Evolutionary conservation across 768 basidiomycete genomes (phyloP).

Genomic region (Suillus subalutaceus): DNA sequence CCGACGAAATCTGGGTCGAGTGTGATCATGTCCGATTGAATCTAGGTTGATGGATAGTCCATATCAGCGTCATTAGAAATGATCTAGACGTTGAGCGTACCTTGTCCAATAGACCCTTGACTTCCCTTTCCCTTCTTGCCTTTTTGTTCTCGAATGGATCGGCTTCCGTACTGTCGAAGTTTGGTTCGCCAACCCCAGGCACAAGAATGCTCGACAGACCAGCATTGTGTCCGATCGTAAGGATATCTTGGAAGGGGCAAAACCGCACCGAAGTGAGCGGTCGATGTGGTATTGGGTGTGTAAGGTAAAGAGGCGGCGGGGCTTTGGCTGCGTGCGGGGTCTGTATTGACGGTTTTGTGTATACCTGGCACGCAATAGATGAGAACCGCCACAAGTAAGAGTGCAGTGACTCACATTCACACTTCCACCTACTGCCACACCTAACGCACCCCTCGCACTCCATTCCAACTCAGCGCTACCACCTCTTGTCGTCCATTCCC

Average conservation of each 20-base stretch:
- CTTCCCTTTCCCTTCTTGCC: conserved; percentile 85
- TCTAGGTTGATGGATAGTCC: conserved; percentile 42
- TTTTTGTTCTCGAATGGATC: conserved; percentile 92
- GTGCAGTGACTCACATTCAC: conserved; percentile 67
- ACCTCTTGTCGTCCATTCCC: conserved; percentile 76
- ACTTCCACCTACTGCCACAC: conserved; percentile 79
- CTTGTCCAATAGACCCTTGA: conserved; percentile 89
- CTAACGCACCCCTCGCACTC: conserved; percentile 84
- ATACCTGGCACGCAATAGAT: conserved; percentile 53
- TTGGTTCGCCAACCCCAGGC: conserved; percentile 91
- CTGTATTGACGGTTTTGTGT: conserved; percentile 68
- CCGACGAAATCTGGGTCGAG: conserved; percentile 80
- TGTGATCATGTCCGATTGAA: conserved; percentile 91
- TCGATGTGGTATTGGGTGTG: conserved; percentile 80
- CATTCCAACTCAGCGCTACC: conserved; percentile 74
- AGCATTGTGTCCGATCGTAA: conserved; percentile 74
- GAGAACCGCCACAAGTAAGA: background rate
- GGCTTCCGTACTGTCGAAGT: conserved; percentile 91
- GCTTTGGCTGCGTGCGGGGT: conserved; percentile 48
- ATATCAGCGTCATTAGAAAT: conserved; percentile 7
- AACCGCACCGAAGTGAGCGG: conserved; percentile 81
- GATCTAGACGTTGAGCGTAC: conserved; percentile 36
- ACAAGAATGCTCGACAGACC: conserved; percentile 88
- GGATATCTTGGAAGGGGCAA: conserved; percentile 85
- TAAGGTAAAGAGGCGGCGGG: conserved; percentile 84